Percentiles rank a stretch among this genome's conserved stretches.
phyloP scores from a whole-genome alignment of 257 asterid species.

The Pogostemon cablin region DNA sequence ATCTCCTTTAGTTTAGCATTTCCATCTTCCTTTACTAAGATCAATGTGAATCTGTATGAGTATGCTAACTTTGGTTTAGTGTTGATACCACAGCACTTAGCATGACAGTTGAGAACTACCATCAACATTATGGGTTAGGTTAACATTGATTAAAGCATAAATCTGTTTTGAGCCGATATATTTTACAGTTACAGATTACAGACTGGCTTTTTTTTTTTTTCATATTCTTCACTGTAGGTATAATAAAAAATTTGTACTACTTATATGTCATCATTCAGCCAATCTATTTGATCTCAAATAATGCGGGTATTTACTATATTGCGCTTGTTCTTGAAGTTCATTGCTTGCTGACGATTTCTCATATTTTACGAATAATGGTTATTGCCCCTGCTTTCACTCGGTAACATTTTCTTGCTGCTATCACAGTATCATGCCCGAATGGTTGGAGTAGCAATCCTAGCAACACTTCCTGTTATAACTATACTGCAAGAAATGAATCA shows the following conservation, averaged over 20 bases:
- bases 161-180: neutral
- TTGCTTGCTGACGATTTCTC: neutral
- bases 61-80: too few relatives aligned
- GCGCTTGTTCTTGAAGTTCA: neutral
- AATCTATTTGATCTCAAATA: slow-evolving; percentile 1
- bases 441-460: slow-evolving; percentile 62
- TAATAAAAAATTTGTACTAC: neutral
- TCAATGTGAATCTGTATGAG: too few relatives aligned
- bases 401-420: slow-evolving; percentile 10
- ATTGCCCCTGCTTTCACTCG: neutral
- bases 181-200: neutral
- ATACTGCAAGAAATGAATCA: slow-evolving; percentile 47
- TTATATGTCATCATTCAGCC: neutral
- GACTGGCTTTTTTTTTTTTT: neutral
- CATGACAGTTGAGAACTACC: too few relatives aligned
- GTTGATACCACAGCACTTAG: too few relatives aligned
- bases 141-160: neutral
- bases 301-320: neutral
- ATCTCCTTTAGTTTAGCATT: too few relatives aligned
- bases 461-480: slow-evolving; percentile 58
- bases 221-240: neutral
- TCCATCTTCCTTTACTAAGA: too few relatives aligned
- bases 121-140: neutral
- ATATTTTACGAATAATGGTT: slow-evolving; percentile 5
- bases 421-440: slow-evolving; percentile 62